These are phyloP conservation scores for Chrysoporthe austroafricana DNA, from an alignment of 2,329 filamentous ascomycete genomes.

Conservation along the genomic window DNA sequence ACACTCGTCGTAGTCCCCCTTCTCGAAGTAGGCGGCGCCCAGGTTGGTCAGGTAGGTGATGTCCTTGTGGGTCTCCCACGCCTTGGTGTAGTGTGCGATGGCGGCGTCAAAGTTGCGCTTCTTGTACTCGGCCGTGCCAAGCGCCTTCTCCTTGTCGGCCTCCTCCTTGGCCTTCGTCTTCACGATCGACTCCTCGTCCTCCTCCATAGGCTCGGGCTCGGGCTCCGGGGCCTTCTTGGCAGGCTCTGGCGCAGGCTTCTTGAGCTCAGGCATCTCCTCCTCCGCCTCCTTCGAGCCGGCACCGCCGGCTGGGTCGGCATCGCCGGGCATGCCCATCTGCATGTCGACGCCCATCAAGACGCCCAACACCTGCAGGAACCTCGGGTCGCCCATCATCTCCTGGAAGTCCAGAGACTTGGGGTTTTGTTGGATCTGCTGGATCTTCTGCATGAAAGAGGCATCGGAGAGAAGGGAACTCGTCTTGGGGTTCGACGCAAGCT, in stretches of 20 bases:
- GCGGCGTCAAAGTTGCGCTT: constrained; percentile 96
- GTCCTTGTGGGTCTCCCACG: constrained; percentile 93
- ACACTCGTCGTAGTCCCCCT: constrained; percentile 87
- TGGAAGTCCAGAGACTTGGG: constrained; percentile 69
- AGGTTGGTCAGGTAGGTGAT: constrained; percentile 98
- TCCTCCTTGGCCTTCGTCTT: constrained; percentile 91
- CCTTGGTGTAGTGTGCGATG: constrained; percentile 91
- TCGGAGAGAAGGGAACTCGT: constrained; percentile 82
- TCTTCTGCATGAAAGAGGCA: constrained; percentile 84
- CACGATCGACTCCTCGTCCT: constrained; percentile 81
- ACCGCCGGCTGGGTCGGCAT: constrained; percentile 39
- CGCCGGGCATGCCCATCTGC: constrained; percentile 58
- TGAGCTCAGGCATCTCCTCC: constrained; percentile 79
- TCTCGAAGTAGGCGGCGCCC: constrained; percentile 92
- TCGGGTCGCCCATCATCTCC: constrained; percentile 82
- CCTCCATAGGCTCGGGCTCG: constrained; percentile 66
- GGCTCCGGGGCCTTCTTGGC: constrained; percentile 63
- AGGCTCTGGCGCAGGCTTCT: constrained; percentile 44
- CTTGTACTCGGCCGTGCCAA: constrained; percentile 96
- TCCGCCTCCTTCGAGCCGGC: constrained; percentile 61
- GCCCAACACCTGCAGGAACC: constrained; percentile 92
- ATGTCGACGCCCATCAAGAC: constrained; percentile 94
- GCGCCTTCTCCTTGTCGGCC: constrained; percentile 91
- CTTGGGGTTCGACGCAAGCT: constrained; percentile 94
- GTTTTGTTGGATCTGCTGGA: constrained; percentile 80